Evolutionary conservation across 805 yeast genomes (phyloP).

Genomic region (Yarrowia sp.): DNA sequence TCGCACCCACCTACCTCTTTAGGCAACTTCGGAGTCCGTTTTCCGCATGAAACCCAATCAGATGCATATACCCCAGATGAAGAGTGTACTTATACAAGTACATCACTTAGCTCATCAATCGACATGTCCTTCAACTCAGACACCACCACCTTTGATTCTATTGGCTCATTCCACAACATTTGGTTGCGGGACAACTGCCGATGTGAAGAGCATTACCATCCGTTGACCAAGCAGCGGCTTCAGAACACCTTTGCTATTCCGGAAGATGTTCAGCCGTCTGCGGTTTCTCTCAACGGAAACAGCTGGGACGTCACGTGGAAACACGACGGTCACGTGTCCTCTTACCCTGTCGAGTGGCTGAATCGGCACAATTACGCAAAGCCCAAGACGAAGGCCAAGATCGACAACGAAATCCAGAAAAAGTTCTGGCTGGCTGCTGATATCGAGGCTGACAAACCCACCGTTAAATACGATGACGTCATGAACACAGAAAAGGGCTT

Average conservation of each 20-base stretch:
- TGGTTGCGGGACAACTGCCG: conserved; percentile 75
- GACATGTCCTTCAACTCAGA: neutral
- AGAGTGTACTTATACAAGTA: too few relatives aligned
- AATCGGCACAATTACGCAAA: conserved; percentile 62
- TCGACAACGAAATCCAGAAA: conserved; percentile 48
- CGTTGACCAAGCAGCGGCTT: conserved; percentile 64
- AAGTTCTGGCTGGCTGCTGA: conserved; percentile 57
- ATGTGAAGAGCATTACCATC: conserved; percentile 61
- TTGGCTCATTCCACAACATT: conserved; percentile 51
- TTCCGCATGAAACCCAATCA: conserved; percentile 26
- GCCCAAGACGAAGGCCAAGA: conserved; percentile 51
- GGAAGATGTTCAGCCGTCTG: conserved; percentile 47
- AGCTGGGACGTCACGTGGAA: conserved; percentile 51
- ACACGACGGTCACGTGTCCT: conserved; percentile 53
- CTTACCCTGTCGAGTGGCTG: conserved; percentile 55
- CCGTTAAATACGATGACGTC: conserved; percentile 58
- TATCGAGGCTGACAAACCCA: conserved; percentile 55
- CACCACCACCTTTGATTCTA: conserved; percentile 4
- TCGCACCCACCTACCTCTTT: neutral
- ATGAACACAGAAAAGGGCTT: conserved; percentile 57
- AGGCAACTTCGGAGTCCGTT: conserved; percentile 14
- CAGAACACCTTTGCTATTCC: conserved; percentile 60
- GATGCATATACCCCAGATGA: conserved; percentile 9
- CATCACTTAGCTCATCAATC: too few relatives aligned
- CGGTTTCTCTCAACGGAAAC: conserved; percentile 41